Evolutionary conservation across 1,284 basidiomycete species (phyloP), one percentile per base, ranked within the genome.

Genomic region (Gomphus bonarii): DNA sequence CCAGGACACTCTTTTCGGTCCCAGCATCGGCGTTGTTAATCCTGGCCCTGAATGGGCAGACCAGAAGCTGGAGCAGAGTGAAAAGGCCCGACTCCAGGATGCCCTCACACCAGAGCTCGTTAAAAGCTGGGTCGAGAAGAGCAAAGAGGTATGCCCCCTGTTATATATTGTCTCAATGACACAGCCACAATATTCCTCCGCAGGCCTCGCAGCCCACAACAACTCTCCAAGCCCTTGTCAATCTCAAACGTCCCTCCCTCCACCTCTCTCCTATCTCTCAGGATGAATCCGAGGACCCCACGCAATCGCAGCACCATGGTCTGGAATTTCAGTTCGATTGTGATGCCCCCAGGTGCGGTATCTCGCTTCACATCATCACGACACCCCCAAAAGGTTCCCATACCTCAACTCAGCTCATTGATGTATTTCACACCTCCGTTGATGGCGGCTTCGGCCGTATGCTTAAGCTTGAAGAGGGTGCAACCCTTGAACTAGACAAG

Each of bases 301-400:
- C 71, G 36, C 75, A 75, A 62, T 69, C 49, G 30, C 77, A 78
- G 50, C 75, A 80, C 44, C 89, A 93, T 64, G 80, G 83, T 16
- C 75, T 94, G 58, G 89, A 91, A 67, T 95, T 95, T 69, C 85
- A 86, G 67, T 95, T 87, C 68, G 92, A 95, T 66, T 90, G 88
- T 62, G 90, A 91, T 61, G 84, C 91, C 0, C 84, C 90, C 11
- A 84, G 84, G 63, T 91, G 89, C 65, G 79, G 77, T 20, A 82
- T 95, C 61, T 81, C 82, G 30, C 78, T 94, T 30, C 77, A 86
- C 59, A 82, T 90, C 47, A 73, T 88, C 46, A 75, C 90, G 0
- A 74, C 90, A 0, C 77, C 83, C 30, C 38, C 43, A 4, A 54
- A 47, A 33, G 44, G 47, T 14, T 25, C 43, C 11, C 11, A n/a